These are phyloP conservation scores for Astrephomene gubernaculifera DNA, from an alignment of 139 green algal species.

Conservation along the genomic window DNA sequence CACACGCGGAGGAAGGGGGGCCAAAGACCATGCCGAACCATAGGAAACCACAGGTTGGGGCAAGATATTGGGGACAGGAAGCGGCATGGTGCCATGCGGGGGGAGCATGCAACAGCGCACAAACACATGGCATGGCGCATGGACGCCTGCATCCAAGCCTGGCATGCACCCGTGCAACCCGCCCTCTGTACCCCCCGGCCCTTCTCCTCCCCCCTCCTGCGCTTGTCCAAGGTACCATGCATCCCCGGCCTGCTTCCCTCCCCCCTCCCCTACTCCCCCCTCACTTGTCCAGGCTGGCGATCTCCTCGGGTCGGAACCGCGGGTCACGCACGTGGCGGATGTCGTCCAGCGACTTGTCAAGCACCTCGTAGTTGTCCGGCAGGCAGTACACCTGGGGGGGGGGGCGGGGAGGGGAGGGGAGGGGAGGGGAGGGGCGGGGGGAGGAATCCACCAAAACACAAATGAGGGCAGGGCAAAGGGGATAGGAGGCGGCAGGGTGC, in stretches of 20 bases:
- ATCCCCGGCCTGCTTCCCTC: background rate
- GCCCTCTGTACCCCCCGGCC: background rate
- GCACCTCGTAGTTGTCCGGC: conserved; percentile 96
- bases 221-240: no score
- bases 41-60: no score
- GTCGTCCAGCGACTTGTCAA: conserved; percentile 92
- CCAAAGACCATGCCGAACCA: background rate
- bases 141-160: no score
- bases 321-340: conserved; percentile 95
- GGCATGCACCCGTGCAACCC: no score
- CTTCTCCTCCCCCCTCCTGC: background rate
- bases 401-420: no score
- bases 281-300: conserved; percentile 54
- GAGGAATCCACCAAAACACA: background rate
- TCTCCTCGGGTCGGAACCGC: conserved; percentile 68
- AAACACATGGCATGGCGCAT: no score
- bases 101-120: no score
- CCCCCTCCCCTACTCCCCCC: background rate
- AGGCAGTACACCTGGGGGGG: conserved; percentile 93
- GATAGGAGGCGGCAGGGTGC: background rate
- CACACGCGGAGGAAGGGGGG: background rate
- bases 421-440: no score
- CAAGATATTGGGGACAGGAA: no score
- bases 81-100: no score
- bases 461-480: background rate